A percentile compares a stretch with the other conserved stretches of the same genome.
These are phyloP conservation scores for Pseudoturritis turrita DNA, from an alignment of 345 rosid genomes.

Conservation along the genomic window DNA sequence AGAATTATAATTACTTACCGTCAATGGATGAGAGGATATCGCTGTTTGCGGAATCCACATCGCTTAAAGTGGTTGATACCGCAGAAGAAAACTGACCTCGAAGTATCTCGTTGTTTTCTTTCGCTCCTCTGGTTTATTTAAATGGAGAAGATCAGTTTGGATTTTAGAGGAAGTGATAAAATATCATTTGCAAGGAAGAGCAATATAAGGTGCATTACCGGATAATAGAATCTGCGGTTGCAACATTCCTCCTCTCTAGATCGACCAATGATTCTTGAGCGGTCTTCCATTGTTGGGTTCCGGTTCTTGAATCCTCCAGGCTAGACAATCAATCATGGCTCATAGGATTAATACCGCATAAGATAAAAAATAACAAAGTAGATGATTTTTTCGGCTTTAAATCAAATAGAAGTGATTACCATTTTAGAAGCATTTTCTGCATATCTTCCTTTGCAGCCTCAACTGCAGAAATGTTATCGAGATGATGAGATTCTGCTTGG, in stretches of 20 bases:
- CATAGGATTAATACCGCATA: background rate
- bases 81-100: slow-evolving; percentile 61
- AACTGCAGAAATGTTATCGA: slow-evolving; percentile 63
- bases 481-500: slow-evolving; percentile 66
- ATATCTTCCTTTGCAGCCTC: slow-evolving; percentile 68
- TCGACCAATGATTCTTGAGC: slow-evolving; percentile 78
- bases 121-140: slow-evolving; percentile 54
- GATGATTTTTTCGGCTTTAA: background rate
- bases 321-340: slow-evolving; percentile 33
- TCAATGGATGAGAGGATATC: slow-evolving; percentile 62
- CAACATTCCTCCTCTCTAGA: slow-evolving; percentile 66
- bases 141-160: background rate
- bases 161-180: background rate
- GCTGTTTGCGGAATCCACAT: slow-evolving; percentile 53
- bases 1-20: slow-evolving; percentile 42
- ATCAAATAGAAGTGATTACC: slow-evolving; percentile 40
- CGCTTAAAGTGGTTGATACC: slow-evolving; percentile 52
- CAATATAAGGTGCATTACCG: slow-evolving; percentile 44
- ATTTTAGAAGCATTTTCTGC: slow-evolving; percentile 62
- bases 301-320: slow-evolving; percentile 54
- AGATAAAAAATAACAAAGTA: background rate
- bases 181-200: background rate
- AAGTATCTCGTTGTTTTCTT: slow-evolving; percentile 57
- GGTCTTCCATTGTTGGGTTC: slow-evolving; percentile 72
- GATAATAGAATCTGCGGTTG: slow-evolving; percentile 68